Conservation (phyloP, 306 rosid species). For the Cucurbita ficifolia region DNA sequence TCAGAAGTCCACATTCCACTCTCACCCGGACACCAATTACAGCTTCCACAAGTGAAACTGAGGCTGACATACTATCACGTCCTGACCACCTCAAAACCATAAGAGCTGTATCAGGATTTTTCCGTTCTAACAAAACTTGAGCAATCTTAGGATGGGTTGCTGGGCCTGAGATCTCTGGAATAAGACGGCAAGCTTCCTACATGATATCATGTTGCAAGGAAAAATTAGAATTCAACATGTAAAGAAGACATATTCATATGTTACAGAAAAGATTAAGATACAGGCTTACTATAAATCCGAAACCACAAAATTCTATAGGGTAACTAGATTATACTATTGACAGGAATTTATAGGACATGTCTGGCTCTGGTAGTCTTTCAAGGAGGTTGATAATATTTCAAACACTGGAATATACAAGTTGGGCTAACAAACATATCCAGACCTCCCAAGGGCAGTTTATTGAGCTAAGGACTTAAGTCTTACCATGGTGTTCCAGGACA, state of each 20-base stretch:
- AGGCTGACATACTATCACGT: slow-evolving; percentile 46
- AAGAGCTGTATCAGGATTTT: slow-evolving; percentile 75
- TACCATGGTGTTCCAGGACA: neutral
- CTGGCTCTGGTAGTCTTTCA: neutral
- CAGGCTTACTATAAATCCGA: neutral
- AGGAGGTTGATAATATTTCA: neutral
- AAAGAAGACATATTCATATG: slow-evolving; percentile 1
- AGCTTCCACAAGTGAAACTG: slow-evolving; percentile 72
- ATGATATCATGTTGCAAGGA: slow-evolving; percentile 12
- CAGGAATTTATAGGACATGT: neutral
- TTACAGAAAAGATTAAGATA: neutral
- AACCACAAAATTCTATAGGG: neutral
- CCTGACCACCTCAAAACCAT: slow-evolving; percentile 93
- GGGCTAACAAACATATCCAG: neutral
- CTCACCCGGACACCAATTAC: slow-evolving; percentile 91
- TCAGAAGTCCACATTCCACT: slow-evolving; percentile 89
- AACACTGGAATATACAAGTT: neutral
- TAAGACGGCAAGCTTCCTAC: slow-evolving; percentile 83
- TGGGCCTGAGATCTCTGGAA: slow-evolving; percentile 82
- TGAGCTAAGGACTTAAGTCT: neutral
- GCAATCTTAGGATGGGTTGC: slow-evolving; percentile 85
- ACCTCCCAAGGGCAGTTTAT: neutral
- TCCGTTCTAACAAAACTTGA: slow-evolving; percentile 83
- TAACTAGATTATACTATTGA: neutral
- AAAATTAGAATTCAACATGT: slow-evolving; percentile 1